Conservation (phyloP, 2,329 filamentous ascomycete genomes). For the Paramyrothecium sp. region DNA sequence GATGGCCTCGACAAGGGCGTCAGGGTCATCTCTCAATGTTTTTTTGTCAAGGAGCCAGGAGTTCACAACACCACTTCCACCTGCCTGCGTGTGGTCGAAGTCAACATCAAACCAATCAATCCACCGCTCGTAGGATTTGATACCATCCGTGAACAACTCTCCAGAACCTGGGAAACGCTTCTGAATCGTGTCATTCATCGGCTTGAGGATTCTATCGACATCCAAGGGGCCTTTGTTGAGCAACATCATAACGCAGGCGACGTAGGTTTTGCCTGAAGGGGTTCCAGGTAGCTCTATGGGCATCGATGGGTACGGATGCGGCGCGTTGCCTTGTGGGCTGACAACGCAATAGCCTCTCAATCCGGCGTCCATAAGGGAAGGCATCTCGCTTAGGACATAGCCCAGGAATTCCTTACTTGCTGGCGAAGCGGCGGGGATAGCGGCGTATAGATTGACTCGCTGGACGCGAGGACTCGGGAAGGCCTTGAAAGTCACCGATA, state of each 20-base stretch:
- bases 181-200: constrained; percentile 35
- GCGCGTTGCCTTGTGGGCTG: background rate
- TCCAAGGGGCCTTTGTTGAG: background rate
- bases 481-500: constrained; percentile 54
- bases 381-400: background rate
- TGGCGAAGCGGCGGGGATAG: background rate
- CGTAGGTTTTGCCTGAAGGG: background rate
- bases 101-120: constrained; percentile 34
- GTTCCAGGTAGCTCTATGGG: background rate
- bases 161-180: constrained; percentile 29
- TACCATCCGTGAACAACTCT: constrained; percentile 10
- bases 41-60: constrained; percentile 42
- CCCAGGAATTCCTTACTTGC: background rate
- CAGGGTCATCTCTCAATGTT: constrained; percentile 31
- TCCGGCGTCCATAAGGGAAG: background rate
- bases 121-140: constrained; percentile 28
- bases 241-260: background rate
- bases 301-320: background rate
- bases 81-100: constrained; percentile 33
- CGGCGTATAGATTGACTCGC: background rate
- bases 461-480: constrained; percentile 35
- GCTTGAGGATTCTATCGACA: constrained; percentile 23
- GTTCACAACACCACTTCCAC: constrained; percentile 32
- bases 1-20: constrained; percentile 9
- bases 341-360: background rate